Evolutionary conservation across 768 basidiomycete species (phyloP).

Genomic region (Omphalotus guepiniiformis): DNA sequence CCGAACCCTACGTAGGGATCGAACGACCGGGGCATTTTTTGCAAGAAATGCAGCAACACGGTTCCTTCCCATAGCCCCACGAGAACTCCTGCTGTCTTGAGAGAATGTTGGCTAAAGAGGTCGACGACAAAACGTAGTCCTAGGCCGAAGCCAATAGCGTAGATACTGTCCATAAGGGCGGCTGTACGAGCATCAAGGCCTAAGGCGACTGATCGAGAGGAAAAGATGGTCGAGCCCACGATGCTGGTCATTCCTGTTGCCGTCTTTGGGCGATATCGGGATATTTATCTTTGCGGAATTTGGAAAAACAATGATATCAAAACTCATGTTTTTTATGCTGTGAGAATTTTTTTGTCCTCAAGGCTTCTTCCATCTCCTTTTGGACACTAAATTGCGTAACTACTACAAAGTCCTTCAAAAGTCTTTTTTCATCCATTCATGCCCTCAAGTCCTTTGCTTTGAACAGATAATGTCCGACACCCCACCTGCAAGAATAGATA

Average conservation of each 20-base stretch:
- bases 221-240: neutral
- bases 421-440: too few species aligned
- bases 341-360: too few species aligned
- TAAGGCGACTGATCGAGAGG: neutral
- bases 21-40: constrained; percentile 57
- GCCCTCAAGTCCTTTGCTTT: constrained; percentile 33
- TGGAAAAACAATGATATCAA: too few species aligned
- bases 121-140: constrained; percentile 60
- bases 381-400: too few species aligned
- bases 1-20: constrained; percentile 69
- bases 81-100: constrained; percentile 56
- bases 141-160: constrained; percentile 67
- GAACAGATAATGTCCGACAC: constrained; percentile 54
- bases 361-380: too few species aligned
- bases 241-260: constrained; percentile 3
- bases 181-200: constrained; percentile 8
- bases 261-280: too few species aligned
- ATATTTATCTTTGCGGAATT: too few species aligned
- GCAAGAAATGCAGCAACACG: constrained; percentile 67
- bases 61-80: constrained; percentile 80
- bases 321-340: too few species aligned
- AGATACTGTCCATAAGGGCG: constrained; percentile 58
- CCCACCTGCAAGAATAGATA: constrained; percentile 36
- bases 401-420: too few species aligned
- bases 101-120: constrained; percentile 36